Base-by-base conservation (phyloP, 2,329 filamentous ascomycete genomes). In the Fusarium chaquense region DNA sequence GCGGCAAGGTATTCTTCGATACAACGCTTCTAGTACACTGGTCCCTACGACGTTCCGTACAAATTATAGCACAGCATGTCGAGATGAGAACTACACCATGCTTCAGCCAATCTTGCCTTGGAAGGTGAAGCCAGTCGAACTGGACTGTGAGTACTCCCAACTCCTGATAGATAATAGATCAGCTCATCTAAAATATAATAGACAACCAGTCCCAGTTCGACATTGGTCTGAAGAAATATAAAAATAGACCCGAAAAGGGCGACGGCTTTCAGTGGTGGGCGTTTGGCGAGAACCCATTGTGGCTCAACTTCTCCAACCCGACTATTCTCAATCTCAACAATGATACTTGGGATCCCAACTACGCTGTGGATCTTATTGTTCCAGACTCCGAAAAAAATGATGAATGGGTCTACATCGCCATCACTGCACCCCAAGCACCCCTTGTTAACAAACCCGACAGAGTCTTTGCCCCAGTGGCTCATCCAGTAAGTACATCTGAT, bases 81-180 rank as follows among this genome's bases (percentile, higher is more conserved):
- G 69, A 0, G 71, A 73, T 7, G 71, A 73, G 40, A 67, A 64
- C 0, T 73, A 73, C 20, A 53, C 63, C 0, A 62, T 61, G 1
- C 58, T 73, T 1, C 53, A 65, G 2, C 71, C 71, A 0, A 71
- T 74, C 18, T 45, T 74, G 1, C 71, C 69, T 0, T 73, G 71
- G 71, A 71, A 61, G 2, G 58, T 73, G 0, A 38, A 40, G 24
- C 24, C 49, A 1, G 35, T 40, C 0, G 10, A 22, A 9, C 4
- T 51, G 4, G 13, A 40, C 13, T 28, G 49, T 51, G 3, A 40
- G 49, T 22, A 6, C 8, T 8, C 0, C 1, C 11, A 5, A 13
- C 11, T 18, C 16, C 16, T 38, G 4, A 10, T 13, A 12, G 6
- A 12, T 30, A 6, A 20, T 3, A 2, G 10, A 40, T 8, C 6